Conservation (phyloP, 116 monocot species). For the Zostera marina region DNA sequence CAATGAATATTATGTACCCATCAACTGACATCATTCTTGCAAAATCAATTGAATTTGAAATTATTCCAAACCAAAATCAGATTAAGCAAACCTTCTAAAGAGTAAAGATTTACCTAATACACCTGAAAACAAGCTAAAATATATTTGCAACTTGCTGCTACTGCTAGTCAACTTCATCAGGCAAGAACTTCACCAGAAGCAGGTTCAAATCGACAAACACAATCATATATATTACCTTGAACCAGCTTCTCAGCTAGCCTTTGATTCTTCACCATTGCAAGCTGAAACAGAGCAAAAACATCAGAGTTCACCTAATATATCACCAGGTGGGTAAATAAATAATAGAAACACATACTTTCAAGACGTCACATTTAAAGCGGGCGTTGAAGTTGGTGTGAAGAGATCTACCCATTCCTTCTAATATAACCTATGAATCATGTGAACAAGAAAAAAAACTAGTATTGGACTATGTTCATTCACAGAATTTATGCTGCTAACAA, state of each 20-base stretch:
- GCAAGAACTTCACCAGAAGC: neutral
- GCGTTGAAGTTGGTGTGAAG: slow-evolving; percentile 95
- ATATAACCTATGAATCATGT: slow-evolving; percentile 42
- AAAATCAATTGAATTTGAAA: too few species aligned
- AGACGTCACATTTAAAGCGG: slow-evolving; percentile 69
- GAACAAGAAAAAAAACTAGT: neutral
- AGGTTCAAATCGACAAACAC: slow-evolving; percentile 86
- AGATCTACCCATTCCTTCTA: slow-evolving; percentile 97
- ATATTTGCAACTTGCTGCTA: neutral
- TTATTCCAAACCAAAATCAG: too few species aligned
- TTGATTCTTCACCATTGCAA: slow-evolving; percentile 98
- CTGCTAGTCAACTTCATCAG: neutral
- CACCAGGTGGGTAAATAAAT: neutral
- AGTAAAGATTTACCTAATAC: too few species aligned
- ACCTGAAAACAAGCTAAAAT: too few species aligned
- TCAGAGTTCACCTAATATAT: neutral
- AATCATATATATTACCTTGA: slow-evolving; percentile 80
- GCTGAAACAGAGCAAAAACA: slow-evolving; percentile 19
- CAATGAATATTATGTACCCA: too few species aligned
- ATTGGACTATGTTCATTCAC: neutral
- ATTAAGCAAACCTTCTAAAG: too few species aligned
- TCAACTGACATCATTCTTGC: too few species aligned
- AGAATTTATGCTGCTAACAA: neutral
- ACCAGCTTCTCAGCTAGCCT: slow-evolving; percentile 89
- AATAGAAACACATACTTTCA: slow-evolving; percentile 41